Base-by-base conservation (phyloP, 2,329 filamentous ascomycete genomes). In the Monilinia fructigena region DNA sequence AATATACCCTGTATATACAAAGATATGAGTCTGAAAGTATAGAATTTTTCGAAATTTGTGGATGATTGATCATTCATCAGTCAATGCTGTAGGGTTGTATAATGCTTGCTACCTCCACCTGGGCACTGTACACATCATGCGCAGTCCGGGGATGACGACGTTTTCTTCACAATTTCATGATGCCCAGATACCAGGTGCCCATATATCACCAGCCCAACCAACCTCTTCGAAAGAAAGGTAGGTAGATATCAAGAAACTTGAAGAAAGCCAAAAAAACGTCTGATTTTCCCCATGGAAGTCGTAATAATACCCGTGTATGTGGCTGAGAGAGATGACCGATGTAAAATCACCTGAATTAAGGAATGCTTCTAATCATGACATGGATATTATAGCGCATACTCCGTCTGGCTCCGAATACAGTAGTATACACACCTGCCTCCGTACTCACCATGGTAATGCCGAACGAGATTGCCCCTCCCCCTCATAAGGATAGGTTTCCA, bases 121-220 rank as follows among this genome's bases (percentile, higher is more conserved):
- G 58, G 58, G 45, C 63, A 65, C 35, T 61, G 55, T 20, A 65
- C 63, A 65, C 63, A 65, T 65, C 63, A 60, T 60, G 63, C 55
- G 55, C 63, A 65, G 52, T 52, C 48, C 63, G 47, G 63, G 55
- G 56, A 61, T 65, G 63, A 61, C 63, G 55, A 20, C 47, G 31
- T 60, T 65, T 60, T 52, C 18, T 26, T 60, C 14, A 40, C 28
- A 23, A 48, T 63, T 45, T 55, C 48, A 48, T 45, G 28, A 58
- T 50, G 53, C 53, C 40, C 62, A 64, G 50, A 35, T 10, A n/a
- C 20, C 47, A n/a, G 20, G n/a, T 60, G 48, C 11, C 26, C 48
- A 54, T 42, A 52, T 56, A 56, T 50, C 63, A 38, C n/a, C 55
- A 65, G 63, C 63, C 56, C 45, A 47, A 64, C 58, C 45, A 60